Evolutionary conservation across 371 early-diverging fungal genomes (phyloP).

Genomic region (Coemansia sp.): DNA sequence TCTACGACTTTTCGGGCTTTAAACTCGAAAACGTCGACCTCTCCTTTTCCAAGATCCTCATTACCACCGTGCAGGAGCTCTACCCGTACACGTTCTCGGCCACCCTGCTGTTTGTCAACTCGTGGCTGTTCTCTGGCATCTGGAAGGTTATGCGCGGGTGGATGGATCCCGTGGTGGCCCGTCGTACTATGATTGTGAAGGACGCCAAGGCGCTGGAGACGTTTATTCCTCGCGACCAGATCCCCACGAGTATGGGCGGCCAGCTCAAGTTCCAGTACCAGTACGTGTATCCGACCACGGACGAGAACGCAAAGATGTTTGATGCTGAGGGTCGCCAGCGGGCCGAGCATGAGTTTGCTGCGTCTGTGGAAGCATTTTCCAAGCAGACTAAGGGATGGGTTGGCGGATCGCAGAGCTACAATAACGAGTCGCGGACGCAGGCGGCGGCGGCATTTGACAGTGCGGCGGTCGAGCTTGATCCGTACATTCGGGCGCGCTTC

Average conservation of each 20-base stretch:
- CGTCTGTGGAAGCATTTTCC: constrained; percentile 12
- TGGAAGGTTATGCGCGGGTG: constrained; percentile 63
- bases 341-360: constrained; percentile 15
- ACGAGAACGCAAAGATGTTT: constrained; percentile 46
- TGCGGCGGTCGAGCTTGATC: constrained; percentile 28
- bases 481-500: constrained; percentile 41
- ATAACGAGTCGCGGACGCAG: constrained; percentile 9
- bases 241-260: constrained; percentile 49
- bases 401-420: constrained; percentile 2
- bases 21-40: constrained; percentile 76
- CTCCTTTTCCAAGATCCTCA: constrained; percentile 69
- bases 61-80: constrained; percentile 72
- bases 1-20: constrained; percentile 84
- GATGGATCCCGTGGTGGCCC: constrained; percentile 86
- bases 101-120: constrained; percentile 71
- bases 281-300: constrained; percentile 28
- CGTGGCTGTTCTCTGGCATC: constrained; percentile 75
- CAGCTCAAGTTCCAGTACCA: constrained; percentile 14
- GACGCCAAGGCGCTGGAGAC: constrained; percentile 56
- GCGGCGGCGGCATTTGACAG: constrained; percentile 15
- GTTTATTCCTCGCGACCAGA: constrained; percentile 56
- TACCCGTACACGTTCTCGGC: constrained; percentile 78
- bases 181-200: constrained; percentile 75
- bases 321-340: constrained; percentile 22
- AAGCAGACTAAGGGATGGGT: constrained; percentile 29